Evolutionary conservation across 2,329 filamentous ascomycete genomes (phyloP).

Genomic region (Rhynchosporium agropyri): DNA sequence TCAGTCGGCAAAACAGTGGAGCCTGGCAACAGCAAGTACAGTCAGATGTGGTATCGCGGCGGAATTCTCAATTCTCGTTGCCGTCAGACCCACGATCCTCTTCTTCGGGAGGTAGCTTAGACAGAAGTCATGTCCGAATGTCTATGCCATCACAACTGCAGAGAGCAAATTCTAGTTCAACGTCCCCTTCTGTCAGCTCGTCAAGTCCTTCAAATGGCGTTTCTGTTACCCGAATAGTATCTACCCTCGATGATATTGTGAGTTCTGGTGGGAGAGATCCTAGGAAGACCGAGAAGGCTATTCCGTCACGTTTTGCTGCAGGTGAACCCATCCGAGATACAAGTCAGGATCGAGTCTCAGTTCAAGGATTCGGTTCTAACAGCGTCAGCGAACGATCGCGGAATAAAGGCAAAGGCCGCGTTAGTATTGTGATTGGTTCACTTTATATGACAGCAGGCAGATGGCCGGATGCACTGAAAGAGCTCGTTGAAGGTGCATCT

Average conservation of each 20-base stretch:
- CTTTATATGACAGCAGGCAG: conserved; percentile 87
- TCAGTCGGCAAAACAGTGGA: conserved; percentile 48
- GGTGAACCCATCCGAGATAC: conserved; percentile 32
- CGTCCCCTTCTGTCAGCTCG: conserved; percentile 42
- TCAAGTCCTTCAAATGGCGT: conserved; percentile 42
- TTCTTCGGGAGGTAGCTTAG: conserved; percentile 55
- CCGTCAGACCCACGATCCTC: conserved; percentile 53
- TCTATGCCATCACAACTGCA: conserved; percentile 69
- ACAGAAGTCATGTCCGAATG: conserved; percentile 71
- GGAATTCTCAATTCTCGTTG: conserved; percentile 58
- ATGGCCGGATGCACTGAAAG: conserved; percentile 85
- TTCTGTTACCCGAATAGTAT: conserved; percentile 25
- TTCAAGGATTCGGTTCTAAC: conserved; percentile 71
- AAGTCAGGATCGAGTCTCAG: conserved; percentile 58
- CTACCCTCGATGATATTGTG: conserved; percentile 38
- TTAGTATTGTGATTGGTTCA: conserved; percentile 78
- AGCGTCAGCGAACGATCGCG: conserved; percentile 77
- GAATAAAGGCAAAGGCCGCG: conserved; percentile 78
- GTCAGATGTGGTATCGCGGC: conserved; percentile 47
- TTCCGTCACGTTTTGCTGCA: conserved; percentile 32
- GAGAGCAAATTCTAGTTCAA: conserved; percentile 38
- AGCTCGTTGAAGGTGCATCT: conserved; percentile 78
- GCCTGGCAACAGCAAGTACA: conserved; percentile 49
- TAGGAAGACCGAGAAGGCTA: conserved; percentile 24
- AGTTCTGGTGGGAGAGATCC: conserved; percentile 23